Conservation (phyloP, 805 yeast genomes). For the Danielozyma ontarioensis region DNA sequence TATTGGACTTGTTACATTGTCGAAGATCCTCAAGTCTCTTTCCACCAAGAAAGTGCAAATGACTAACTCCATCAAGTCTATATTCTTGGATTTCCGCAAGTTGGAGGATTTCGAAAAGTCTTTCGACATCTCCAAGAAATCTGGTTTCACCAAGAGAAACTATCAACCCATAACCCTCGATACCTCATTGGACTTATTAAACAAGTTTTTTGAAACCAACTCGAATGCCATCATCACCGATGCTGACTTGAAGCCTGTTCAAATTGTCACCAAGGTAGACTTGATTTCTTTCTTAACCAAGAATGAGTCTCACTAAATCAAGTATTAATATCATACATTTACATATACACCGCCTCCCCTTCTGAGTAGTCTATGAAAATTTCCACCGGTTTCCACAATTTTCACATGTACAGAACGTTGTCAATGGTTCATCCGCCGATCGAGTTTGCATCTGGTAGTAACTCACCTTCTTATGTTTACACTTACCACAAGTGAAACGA, state of each 20-base stretch:
- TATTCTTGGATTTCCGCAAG: constrained; percentile 71
- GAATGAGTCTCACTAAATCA: constrained; percentile 8
- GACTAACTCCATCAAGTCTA: constrained; percentile 50
- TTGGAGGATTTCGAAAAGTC: constrained; percentile 64
- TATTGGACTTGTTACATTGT: constrained; percentile 72
- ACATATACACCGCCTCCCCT: not conserved
- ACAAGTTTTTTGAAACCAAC: constrained; percentile 77
- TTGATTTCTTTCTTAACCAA: constrained; percentile 52
- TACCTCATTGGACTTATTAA: constrained; percentile 63
- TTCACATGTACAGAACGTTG: constrained; percentile 97
- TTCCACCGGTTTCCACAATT: constrained; percentile 98
- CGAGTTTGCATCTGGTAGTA: constrained; percentile 97
- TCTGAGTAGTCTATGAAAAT: constrained; percentile 50
- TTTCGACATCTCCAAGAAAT: constrained; percentile 52
- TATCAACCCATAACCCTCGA: constrained; percentile 62
- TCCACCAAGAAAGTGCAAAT: constrained; percentile 55
- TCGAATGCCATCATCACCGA: constrained; percentile 82
- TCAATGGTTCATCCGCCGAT: constrained; percentile 97
- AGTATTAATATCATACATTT: not conserved
- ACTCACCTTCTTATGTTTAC: constrained; percentile 94
- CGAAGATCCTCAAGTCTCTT: constrained; percentile 61
- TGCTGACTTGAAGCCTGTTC: constrained; percentile 62
- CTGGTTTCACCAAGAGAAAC: constrained; percentile 56
- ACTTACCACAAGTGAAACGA: constrained; percentile 94
- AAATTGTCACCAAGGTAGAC: constrained; percentile 85